Evolutionary conservation across 2,329 filamentous ascomycete species (phyloP), one percentile per base, ranked within the genome.

Genomic region (Xylaria sp.): DNA sequence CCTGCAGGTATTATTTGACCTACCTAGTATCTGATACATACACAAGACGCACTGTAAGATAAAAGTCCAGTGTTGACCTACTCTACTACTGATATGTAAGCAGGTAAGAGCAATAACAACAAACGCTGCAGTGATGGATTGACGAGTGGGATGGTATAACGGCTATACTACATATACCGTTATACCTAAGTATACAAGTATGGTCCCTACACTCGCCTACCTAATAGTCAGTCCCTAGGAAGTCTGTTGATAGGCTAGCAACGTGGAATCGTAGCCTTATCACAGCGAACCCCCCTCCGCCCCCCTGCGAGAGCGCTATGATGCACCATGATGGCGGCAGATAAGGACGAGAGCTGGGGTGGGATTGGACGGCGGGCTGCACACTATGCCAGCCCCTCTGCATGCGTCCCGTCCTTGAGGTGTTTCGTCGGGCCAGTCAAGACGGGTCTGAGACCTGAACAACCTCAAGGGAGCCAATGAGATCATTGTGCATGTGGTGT

Each of bases 301-400:
- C 34, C 34, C 75, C 76, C 74, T 74, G 73, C 59, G 51, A 58
- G 66, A 64, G 62, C 46, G 67, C 61, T 32, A 44, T 65, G 66
- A 71, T 66, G 69, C 32, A 66, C 61, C 37, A 44, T 65, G 66
- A 70, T 65, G 68, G 75, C 74, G 72, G 73, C 68, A 76, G 75
- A 77, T 75, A 76, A 76, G 74, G 71, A 65, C 54, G 68, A 50
- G 54, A 56, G 68, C 72, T 70, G 69, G 58, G 62, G 70, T 67
- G 63, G 73, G 74, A 76, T 75, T 75, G 73, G 75, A 52, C 70
- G 55, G 54, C 23, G 39, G 52, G 58, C 63, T 59, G 44, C 57
- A 54, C 63, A 28, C 67, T 55, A 66, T 41, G 23, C 58, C 48
- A 41, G 63, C 67, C 67, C 67, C 55, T 54, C 25, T 56, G 68